A percentile compares a stretch with the other conserved stretches of the same genome.
phyloP scores from a whole-genome alignment of 352 stramenopile species.

The Phytophthora litchii region DNA sequence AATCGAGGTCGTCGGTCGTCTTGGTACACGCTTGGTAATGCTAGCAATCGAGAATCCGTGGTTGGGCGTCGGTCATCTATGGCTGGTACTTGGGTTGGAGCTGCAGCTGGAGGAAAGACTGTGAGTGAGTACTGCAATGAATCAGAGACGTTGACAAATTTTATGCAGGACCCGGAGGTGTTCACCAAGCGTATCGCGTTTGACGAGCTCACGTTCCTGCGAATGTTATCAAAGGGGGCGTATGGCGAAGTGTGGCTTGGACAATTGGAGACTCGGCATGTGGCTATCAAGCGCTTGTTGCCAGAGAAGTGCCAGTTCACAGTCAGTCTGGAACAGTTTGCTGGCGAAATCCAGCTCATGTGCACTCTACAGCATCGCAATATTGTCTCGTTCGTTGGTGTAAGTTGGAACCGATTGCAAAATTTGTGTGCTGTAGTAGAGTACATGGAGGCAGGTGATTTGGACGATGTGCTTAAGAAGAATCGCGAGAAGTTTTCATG shows the following conservation, averaged over 20 bases:
- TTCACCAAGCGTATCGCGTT: conserved; percentile 62
- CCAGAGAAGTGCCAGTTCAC: conserved; percentile 62
- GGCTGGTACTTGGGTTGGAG: conserved; percentile 31
- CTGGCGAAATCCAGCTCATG: conserved; percentile 76
- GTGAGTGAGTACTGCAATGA: conserved; percentile 69
- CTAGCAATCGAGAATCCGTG: conserved; percentile 30
- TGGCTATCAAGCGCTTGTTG: conserved; percentile 78
- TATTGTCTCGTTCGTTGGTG: conserved; percentile 75
- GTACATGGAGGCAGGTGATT: conserved; percentile 79
- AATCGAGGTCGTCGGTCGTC: conserved; percentile 31
- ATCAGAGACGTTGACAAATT: conserved; percentile 53
- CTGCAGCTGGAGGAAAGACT: conserved; percentile 41
- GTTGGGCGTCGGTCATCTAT: conserved; percentile 35
- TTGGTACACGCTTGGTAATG: conserved; percentile 40
- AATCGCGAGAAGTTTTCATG: conserved; percentile 61
- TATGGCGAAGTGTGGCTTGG: conserved; percentile 79
- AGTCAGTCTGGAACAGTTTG: conserved; percentile 67
- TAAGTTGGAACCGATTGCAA: conserved; percentile 69
- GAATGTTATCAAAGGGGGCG: conserved; percentile 67
- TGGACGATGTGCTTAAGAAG: conserved; percentile 64
- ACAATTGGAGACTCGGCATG: conserved; percentile 66
- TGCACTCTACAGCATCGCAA: conserved; percentile 73
- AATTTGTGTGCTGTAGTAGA: conserved; percentile 82
- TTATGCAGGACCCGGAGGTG: conserved; percentile 58
- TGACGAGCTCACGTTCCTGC: conserved; percentile 70